Base-by-base conservation (phyloP, 331 rosid species). In the Telfairia occidentalis region DNA sequence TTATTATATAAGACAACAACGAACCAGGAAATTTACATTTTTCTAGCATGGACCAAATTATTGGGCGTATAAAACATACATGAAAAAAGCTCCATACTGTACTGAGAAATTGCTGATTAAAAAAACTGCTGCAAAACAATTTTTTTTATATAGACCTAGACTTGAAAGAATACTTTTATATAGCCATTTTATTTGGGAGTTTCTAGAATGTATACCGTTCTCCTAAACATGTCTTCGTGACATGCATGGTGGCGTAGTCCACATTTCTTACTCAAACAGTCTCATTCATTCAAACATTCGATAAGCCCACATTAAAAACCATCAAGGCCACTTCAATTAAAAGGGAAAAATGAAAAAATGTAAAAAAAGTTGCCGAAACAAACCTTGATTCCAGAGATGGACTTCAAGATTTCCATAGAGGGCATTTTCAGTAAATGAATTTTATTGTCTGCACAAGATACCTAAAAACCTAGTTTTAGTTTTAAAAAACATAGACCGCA, bases 351-450 rank as follows among this genome's bases (percentile, higher is more conserved):
- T 15, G 6, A 40, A 28, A 1, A 2, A 13, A 19, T 7, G 8
- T 26, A 26, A 24, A 65, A 45, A 12, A n/a, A 29, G n/a, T 69
- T 40, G 54, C 16, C 19, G 75, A 73, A 81, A 79, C 92, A 80
- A 79, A 87, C 98, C 98, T 95, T 95, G 81, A 95, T 95, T 77
- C 98, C 97, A 21, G 96, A 95, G 81, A 95, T 88, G 64, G 96
- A 87, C 87, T 83, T 91, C 76, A 83, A 42, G 77, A 95, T 86
- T 81, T 91, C 96, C 96, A 95, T 85, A 29, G 93, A 86, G 38
- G 98, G 92, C 93, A 79, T 86, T 84, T 90, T 92, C 64, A 95
- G 82, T 15, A 95, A 60, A 83, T 86, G 96, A 77, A 95, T 85
- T 79, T 82, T 97, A 82, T 95, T 95, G 88, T 91, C 98, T 81